Evolutionary conservation across 805 yeast genomes (phyloP).

Genomic region (Nakazawaea ishiwadae): DNA sequence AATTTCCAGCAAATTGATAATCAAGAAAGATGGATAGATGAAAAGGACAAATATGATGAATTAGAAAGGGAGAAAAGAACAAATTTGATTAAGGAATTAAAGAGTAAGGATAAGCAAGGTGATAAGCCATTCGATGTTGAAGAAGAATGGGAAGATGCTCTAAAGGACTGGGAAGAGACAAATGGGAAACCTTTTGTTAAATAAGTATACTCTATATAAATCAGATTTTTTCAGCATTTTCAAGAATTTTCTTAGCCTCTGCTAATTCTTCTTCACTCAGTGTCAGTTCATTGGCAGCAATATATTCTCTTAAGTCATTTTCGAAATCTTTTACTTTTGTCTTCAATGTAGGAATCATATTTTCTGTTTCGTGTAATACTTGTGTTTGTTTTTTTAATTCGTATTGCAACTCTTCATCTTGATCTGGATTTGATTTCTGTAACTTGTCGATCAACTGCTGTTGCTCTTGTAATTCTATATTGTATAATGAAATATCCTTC

Average conservation of each 20-base stretch:
- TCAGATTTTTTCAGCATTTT: conserved; percentile 8
- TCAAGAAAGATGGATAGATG: conserved; percentile 94
- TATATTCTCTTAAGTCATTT: conserved; percentile 32
- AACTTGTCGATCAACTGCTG: conserved; percentile 35
- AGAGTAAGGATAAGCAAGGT: conserved; percentile 34
- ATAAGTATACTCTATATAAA: conserved; percentile 3
- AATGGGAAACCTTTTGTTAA: conserved; percentile 11
- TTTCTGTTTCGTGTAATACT: conserved; percentile 49
- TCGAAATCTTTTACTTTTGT: conserved; percentile 35
- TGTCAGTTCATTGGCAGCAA: conserved; percentile 24
- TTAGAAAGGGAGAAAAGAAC: conserved; percentile 44
- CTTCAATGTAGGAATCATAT: conserved; percentile 45
- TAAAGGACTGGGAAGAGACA: conserved; percentile 50
- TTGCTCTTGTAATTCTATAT: conserved; percentile 42
- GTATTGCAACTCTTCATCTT: conserved; percentile 48
- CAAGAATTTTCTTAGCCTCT: conserved; percentile 23
- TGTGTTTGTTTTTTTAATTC: conserved; percentile 55
- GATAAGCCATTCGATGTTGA: conserved; percentile 49
- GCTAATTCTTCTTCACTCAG: conserved; percentile 30
- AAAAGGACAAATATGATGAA: conserved; percentile 72
- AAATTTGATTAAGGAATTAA: conserved; percentile 27
- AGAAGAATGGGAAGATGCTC: conserved; percentile 66
- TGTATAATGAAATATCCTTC: conserved; percentile 62
- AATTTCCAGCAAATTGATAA: conserved; percentile 61
- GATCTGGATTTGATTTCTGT: conserved; percentile 26